These are phyloP conservation scores for Mycena galopus DNA, from an alignment of 768 basidiomycete genomes.

Conservation along the genomic window DNA sequence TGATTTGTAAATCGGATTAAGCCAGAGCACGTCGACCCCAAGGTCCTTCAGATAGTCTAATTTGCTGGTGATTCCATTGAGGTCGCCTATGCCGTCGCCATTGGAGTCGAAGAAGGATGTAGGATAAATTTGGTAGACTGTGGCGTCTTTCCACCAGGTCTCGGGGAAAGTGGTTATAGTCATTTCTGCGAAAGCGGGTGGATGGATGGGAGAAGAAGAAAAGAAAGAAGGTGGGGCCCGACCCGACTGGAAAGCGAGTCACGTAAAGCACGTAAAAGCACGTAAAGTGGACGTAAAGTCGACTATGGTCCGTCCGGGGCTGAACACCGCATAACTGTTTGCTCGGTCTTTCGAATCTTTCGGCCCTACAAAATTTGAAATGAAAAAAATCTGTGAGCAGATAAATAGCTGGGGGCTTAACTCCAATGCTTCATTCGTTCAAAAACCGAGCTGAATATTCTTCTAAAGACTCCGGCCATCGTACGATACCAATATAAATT, in stretches of 20 bases:
- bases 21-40: conserved; percentile 78
- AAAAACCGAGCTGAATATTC: background rate
- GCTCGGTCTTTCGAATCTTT: background rate
- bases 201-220: background rate
- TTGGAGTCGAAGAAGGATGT: conserved; percentile 80
- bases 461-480: background rate
- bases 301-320: background rate
- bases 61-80: conserved; percentile 73
- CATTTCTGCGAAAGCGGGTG: background rate
- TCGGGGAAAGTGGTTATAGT: conserved; percentile 1
- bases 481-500: background rate
- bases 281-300: background rate
- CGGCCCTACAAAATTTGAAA: background rate
- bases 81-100: conserved; percentile 77
- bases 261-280: background rate
- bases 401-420: background rate
- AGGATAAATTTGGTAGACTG: conserved; percentile 80
- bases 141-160: conserved; percentile 70
- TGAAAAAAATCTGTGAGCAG: background rate
- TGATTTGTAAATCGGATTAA: conserved; percentile 77
- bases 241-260: background rate
- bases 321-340: background rate
- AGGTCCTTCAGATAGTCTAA: conserved; percentile 78
- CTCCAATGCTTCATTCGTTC: background rate
- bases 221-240: background rate